These are phyloP conservation scores for Lichtheimia corymbifera DNA, from an alignment of 371 early-diverging fungal species.

Conservation along the genomic window DNA sequence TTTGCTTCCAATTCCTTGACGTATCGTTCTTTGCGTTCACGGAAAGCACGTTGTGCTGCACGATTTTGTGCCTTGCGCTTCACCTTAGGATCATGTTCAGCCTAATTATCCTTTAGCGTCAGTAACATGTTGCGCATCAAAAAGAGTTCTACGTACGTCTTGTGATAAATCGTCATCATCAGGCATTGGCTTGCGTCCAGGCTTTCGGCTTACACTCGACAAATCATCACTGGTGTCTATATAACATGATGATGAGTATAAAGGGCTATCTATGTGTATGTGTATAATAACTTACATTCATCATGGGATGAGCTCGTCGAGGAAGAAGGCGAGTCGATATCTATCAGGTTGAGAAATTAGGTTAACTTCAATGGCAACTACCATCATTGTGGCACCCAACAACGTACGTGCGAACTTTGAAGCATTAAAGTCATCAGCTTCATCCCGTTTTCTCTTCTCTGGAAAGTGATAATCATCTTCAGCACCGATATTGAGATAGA, in stretches of 20 bases:
- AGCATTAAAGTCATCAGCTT: not conserved
- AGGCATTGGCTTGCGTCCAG: constrained; percentile 37
- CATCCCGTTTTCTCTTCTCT: constrained; percentile 8
- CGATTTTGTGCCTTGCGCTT: constrained; percentile 80
- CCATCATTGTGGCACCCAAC: not conserved
- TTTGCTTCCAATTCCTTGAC: constrained; percentile 66
- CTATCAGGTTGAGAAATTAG: not conserved
- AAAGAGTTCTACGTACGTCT: constrained; percentile 1
- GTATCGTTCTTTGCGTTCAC: constrained; percentile 75
- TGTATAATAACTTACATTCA: constrained; percentile 5
- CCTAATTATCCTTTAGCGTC: not conserved
- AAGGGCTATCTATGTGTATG: too few relatives aligned
- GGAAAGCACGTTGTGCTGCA: constrained; percentile 76
- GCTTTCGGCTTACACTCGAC: constrained; percentile 10
- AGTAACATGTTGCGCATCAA: not conserved
- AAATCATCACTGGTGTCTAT: not conserved
- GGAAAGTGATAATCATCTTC: not conserved
- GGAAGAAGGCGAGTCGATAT: too few relatives aligned
- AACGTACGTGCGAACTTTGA: constrained; percentile 4
- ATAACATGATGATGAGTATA: too few relatives aligned
- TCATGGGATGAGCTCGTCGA: not conserved
- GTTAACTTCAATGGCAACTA: not conserved
- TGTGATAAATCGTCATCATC: constrained; percentile 18
- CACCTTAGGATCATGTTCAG: constrained; percentile 45
- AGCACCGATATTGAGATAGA: constrained; percentile 8